Evolutionary conservation across 2,329 filamentous ascomycete genomes (phyloP), one percentile per base, ranked within the genome.

Genomic region (Cladosporium austrohemisphaericum): DNA sequence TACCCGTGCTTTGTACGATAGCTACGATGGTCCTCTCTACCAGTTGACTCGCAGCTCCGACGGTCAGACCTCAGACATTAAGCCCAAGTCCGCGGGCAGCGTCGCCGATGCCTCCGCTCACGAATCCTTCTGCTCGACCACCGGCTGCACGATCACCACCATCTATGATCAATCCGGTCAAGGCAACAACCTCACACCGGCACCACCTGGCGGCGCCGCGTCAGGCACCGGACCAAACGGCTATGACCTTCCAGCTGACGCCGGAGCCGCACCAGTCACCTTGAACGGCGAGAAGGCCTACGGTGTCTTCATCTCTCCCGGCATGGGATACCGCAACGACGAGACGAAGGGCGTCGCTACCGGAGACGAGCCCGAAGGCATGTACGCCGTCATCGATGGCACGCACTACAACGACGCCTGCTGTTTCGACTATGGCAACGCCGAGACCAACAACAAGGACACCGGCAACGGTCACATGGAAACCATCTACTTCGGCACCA

Each of bases 381-480:
- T 83, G 71, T 83, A 83, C 52, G 78, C 78, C 0, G 71, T 83
- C 1, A 60, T 83, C 2, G 79, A 83, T 55, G 79, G 79, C 0
- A 79, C 76, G 0, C 79, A 82, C 57, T 82, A 76, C 69, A 82
- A 81, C 56, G 68, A 63, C 19, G 71, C 52, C 6, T 81, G 79
- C 67, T 83, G 73, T 55, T 71, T 71, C 49, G 68, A 71, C 51
- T 72, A 71, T 29, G 69, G 70, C 26, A 72, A 72, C 32, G 70
- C 68, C 5, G 70, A 71, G 53, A 66, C 60, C 6, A 70, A 57
- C 57, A 70, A 58, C 32, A 50, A 48, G 0, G 68, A 71, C 43
- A 76, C 79, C 0, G 83, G 82, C 3, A 75, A 77, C 47, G 81
- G 79, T 13, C 81, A 84, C 58, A 85, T 86, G 82, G 83, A 86